These are phyloP conservation scores for Kodamaea hsintzibuensis DNA, from an alignment of 805 yeast genomes.

Conservation along the genomic window DNA sequence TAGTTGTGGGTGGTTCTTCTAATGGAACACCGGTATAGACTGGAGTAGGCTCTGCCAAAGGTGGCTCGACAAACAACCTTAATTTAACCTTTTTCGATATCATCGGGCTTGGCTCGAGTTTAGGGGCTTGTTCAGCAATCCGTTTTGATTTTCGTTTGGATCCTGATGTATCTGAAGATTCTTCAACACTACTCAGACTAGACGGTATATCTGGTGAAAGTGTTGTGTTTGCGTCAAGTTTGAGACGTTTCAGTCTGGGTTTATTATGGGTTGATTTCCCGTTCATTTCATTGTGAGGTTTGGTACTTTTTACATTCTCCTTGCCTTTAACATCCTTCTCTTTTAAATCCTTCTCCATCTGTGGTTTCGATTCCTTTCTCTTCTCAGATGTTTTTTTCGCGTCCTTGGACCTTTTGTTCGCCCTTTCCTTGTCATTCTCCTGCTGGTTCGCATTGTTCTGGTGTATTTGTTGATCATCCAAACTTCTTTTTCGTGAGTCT, in stretches of 20 bases:
- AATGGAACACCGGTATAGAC: constrained; percentile 73
- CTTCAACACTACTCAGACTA: background rate
- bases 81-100: background rate
- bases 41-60: constrained; percentile 52
- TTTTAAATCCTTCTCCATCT: background rate
- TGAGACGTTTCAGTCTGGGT: background rate
- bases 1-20: constrained; percentile 64
- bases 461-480: background rate
- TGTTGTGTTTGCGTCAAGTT: background rate
- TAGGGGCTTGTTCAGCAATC: constrained; percentile 1
- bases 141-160: constrained; percentile 1
- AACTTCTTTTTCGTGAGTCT: background rate
- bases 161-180: background rate
- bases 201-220: background rate
- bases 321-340: background rate
- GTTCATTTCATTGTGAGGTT: background rate
- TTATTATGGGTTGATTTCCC: background rate
- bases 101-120: constrained; percentile 5
- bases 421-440: background rate
- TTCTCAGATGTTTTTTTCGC: background rate
- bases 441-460: background rate
- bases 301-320: background rate
- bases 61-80: constrained; percentile 58
- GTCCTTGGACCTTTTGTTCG: background rate
- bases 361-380: background rate